Base-by-base conservation (phyloP, 345 rosid species). In the Aurinia saxatilis region DNA sequence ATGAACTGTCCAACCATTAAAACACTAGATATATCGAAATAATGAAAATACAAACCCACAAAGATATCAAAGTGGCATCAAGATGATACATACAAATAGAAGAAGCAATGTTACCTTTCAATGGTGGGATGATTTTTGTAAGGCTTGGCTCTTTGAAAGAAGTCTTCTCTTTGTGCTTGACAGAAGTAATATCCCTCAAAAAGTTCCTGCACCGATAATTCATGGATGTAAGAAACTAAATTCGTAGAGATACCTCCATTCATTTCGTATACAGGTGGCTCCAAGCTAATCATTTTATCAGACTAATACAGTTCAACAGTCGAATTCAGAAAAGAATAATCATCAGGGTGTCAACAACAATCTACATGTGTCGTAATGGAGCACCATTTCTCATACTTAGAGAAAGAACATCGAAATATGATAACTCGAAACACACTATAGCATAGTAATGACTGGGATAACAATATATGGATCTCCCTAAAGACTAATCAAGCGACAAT, bases 171-270 rank as follows among this genome's bases (percentile, higher is more conserved):
- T 70, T 93, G 99, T 12, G 97, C 97, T 82, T 93, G 97, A 73
- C 96, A 93, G 67, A 93, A 93, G 82, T 93, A 93, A 81, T 83
- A 81, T 37, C 97, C 95, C 66, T 93, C 99, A 72, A 93, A 93
- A 23, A 93, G 85, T 73, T 93, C 99, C 96, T 92, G 76, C 25
- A 57, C 7, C 33, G 57, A 15, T 38, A 47, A 50, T 23, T n/a
- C 29, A 55, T 25, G 39, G 14, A 44, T 30, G 64, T 35, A 59
- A 48, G 21, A 16, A 51, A 17, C 14, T 35, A 10, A 64, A 27
- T 39, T 49, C 37, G 8, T 53, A 15, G 10, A 17, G 58, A 53
- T 29, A 50, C 11, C 56, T 27, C 16, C 56, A 23, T 29, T 9
- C 38, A 29, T 30, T 50, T 10, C 18, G 30, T 11, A 19, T 21